phyloP scores from a whole-genome alignment of 352 stramenopile genomes.

The Phytophthora meadii region DNA sequence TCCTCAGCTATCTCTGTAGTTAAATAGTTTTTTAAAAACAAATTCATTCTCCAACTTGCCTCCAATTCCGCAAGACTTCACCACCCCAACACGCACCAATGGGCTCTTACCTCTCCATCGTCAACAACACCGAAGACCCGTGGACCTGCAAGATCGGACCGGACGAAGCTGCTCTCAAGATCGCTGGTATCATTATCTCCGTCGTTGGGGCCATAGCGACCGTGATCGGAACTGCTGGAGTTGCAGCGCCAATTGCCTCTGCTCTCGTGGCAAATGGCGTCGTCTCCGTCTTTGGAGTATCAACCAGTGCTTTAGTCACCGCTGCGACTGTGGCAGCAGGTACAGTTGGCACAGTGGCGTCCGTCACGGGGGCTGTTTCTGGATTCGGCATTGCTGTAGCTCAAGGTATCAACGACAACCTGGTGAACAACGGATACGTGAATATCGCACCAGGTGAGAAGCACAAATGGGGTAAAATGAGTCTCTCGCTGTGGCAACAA shows the following conservation, averaged over 20 bases:
- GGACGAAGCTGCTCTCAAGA: slow-evolving; percentile 51
- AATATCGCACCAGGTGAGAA: slow-evolving; percentile 39
- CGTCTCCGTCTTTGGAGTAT: slow-evolving; percentile 44
- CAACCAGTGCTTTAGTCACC: slow-evolving; percentile 22
- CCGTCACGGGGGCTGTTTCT: slow-evolving; percentile 33
- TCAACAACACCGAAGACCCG: slow-evolving; percentile 49
- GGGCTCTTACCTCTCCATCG: slow-evolving; percentile 55
- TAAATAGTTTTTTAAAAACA: no score
- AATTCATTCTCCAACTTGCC: slow-evolving; percentile 25
- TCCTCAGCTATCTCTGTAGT: no score
- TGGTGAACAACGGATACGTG: slow-evolving; percentile 42
- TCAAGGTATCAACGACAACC: slow-evolving; percentile 39
- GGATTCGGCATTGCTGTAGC: slow-evolving; percentile 45
- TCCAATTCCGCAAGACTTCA: slow-evolving; percentile 3
- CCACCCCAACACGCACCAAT: slow-evolving; percentile 23
- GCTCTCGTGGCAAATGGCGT: slow-evolving; percentile 35
- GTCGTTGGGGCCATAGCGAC: slow-evolving; percentile 32
- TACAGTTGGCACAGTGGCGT: slow-evolving; percentile 30
- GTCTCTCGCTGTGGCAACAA: slow-evolving; percentile 58
- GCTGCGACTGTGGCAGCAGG: slow-evolving; percentile 10
- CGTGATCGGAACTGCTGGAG: slow-evolving; percentile 39
- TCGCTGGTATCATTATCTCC: slow-evolving; percentile 38
- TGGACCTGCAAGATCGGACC: slow-evolving; percentile 51
- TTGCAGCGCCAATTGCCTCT: slow-evolving; percentile 36
- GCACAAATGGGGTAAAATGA: slow-evolving; percentile 52